Evolutionary conservation across 2,329 filamentous ascomycete genomes (phyloP).

Genomic region (Pseudogymnoascus sp.): DNA sequence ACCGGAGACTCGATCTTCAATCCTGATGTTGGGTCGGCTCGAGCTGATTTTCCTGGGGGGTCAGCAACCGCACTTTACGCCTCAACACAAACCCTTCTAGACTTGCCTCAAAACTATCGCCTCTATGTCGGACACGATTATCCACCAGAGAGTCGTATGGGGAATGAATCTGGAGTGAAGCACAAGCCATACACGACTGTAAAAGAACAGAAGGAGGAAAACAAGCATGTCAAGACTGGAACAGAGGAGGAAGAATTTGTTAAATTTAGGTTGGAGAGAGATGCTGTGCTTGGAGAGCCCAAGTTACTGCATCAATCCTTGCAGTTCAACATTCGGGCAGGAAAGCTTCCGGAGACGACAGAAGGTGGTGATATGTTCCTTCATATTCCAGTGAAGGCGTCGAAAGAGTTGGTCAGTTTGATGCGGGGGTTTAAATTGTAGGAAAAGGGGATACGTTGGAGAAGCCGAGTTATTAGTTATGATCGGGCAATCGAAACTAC

Average conservation of each 20-base stretch:
- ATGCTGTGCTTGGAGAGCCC: conserved; percentile 35
- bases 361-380: background rate
- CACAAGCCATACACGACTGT: conserved; percentile 38
- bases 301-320: conserved; percentile 41
- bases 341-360: conserved; percentile 23
- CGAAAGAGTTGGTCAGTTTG: conserved; percentile 28
- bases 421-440: background rate
- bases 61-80: conserved; percentile 35
- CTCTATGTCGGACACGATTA: conserved; percentile 51
- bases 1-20: conserved; percentile 46
- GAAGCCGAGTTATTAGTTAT: no score
- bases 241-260: conserved; percentile 38
- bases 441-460: background rate
- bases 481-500: no score
- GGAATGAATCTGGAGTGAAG: conserved; percentile 9
- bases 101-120: conserved; percentile 34
- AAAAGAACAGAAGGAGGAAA: conserved; percentile 35
- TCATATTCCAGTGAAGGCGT: conserved; percentile 9
- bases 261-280: conserved; percentile 34
- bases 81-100: conserved; percentile 36
- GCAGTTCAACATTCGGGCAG: conserved; percentile 43
- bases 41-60: conserved; percentile 48
- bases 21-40: conserved; percentile 41
- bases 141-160: conserved; percentile 30
- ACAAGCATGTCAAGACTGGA: conserved; percentile 40